Conservation (phyloP, 2,329 filamentous ascomycete genomes). For the Aspergillus transmontanensis region DNA sequence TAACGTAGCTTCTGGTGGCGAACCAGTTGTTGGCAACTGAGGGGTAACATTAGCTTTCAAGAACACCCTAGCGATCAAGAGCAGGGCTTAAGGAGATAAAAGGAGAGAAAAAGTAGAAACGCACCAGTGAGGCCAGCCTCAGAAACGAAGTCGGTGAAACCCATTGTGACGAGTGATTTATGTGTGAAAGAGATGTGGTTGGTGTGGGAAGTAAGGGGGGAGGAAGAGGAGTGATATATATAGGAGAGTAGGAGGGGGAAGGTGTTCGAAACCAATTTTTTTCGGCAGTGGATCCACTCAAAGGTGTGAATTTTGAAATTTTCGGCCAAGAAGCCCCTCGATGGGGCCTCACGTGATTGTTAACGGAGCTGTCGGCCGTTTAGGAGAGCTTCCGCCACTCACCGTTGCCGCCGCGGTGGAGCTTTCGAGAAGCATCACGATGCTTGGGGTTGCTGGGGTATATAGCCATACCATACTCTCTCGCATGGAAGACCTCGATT, state of each 20-base stretch:
- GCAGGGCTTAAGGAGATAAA: conserved; percentile 12
- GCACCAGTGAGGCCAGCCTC: conserved; percentile 64
- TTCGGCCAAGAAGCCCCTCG: conserved; percentile 28
- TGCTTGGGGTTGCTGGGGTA: conserved; percentile 14
- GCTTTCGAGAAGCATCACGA: conserved; percentile 36
- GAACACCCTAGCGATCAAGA: conserved; percentile 15
- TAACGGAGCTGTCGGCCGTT: conserved; percentile 29
- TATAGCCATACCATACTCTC: conserved; percentile 13
- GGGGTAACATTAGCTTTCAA: conserved; percentile 35
- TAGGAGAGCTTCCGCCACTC: conserved; percentile 36
- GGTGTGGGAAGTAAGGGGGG: conserved; percentile 25
- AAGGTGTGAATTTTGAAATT: conserved; percentile 26
- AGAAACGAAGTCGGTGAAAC: conserved; percentile 67
- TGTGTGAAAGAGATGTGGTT: conserved; percentile 21
- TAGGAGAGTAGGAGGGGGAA: conserved; percentile 29
- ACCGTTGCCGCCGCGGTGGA: conserved; percentile 29
- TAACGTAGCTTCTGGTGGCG: conserved; percentile 73
- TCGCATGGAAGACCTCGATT: conserved; percentile 1
- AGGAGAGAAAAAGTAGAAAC: conserved; percentile 35
- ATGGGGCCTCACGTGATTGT: conserved; percentile 34
- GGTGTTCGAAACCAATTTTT: conserved; percentile 30
- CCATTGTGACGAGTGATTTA: conserved; percentile 53
- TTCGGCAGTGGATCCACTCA: conserved; percentile 28
- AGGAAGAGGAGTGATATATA: conserved; percentile 24
- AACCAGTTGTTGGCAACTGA: conserved; percentile 49